These are phyloP conservation scores for Micractinium conductrix DNA, from an alignment of 139 green algal species.

Conservation along the genomic window DNA sequence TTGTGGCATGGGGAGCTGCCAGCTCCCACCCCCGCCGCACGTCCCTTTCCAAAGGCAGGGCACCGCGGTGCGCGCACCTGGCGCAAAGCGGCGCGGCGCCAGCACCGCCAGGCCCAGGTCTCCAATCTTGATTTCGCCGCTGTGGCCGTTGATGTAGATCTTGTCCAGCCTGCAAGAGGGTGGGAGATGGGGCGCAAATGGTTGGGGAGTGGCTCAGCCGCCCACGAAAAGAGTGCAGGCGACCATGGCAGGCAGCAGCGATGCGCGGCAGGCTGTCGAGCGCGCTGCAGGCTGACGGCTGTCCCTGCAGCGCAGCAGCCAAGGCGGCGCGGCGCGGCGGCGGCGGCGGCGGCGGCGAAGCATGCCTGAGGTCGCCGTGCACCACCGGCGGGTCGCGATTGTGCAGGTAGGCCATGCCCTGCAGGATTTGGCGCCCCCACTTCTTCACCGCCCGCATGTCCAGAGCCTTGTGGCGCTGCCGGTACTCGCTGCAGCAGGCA, in stretches of 20 bases:
- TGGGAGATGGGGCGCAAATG: neutral
- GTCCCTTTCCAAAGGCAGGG: too few relatives aligned
- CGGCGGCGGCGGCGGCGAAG: too few relatives aligned
- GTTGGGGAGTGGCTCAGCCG: neutral
- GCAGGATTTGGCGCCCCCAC: slow-evolving; percentile 86
- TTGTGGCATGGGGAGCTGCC: too few relatives aligned
- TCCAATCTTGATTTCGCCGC: slow-evolving; percentile 95
- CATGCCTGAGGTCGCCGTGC: slow-evolving; percentile 97
- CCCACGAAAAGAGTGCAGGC: too few relatives aligned
- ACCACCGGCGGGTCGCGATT: slow-evolving; percentile 88
- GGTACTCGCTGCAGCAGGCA: slow-evolving; percentile 67
- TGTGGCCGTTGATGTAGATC: slow-evolving; percentile 94
- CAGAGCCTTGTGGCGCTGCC: slow-evolving; percentile 81
- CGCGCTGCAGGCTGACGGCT: too few relatives aligned
- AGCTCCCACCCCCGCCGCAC: too few relatives aligned
- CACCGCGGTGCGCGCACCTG: too few relatives aligned
- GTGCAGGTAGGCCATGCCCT: slow-evolving; percentile 92
- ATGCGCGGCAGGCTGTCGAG: too few relatives aligned
- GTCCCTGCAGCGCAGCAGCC: too few relatives aligned
- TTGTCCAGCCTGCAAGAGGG: slow-evolving; percentile 57
- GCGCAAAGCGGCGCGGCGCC: slow-evolving; percentile 70
- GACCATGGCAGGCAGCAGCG: neutral
- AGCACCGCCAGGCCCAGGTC: slow-evolving; percentile 91
- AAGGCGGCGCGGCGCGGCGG: too few relatives aligned
- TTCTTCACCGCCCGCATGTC: slow-evolving; percentile 93